Evolutionary conservation across 345 rosid genomes (phyloP), one percentile per base, ranked within the genome.

Genomic region (Rhizophora mangle): DNA sequence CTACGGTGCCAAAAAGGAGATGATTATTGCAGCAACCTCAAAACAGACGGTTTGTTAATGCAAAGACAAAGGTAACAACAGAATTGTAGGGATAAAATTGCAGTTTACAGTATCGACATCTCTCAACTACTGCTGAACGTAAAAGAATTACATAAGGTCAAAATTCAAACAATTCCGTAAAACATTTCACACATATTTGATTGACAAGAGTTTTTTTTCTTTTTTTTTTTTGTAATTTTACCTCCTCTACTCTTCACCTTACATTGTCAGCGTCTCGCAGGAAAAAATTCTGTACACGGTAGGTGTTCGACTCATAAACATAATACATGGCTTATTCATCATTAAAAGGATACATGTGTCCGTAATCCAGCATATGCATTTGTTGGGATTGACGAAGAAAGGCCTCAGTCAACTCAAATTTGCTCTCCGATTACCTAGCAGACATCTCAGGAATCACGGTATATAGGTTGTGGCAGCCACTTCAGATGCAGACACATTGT

Each of bases 401-500:
- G 31, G 60, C 59, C 24, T 53, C 43, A 6, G 19, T 8, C 8
- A 11, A 22, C 60, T 43, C 54, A 43, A 59, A n/a, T 65, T 43
- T 27, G 3, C 64, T 64, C 13, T 18, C 36, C 29, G 47, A 56
- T 47, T 24, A 6, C 22, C 6, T 22, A 5, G 8, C 34, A 65
- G 52, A 24, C 39, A 62, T 16, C 61, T 82, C 72, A 89, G 36
- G 92, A 77, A 62, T 91, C 96, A 0, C 99, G 93, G 60, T 83
- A 92, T 31, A 95, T 90, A 16, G 89, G 90, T 58, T 92, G 98
- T 1, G 99, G 85, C 85, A 85, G 69, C 99, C 99, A 96, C 82
- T 89, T 96, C 61, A 96, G 97, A 66, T 84, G 73, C 77, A 96
- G 59, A 69, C 79, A 77, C 67, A 92, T 54, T 76, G 76, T 85